A percentile compares a stretch with the other conserved stretches of the same genome.
Conservation (phyloP, 495 filamentous ascomycete genomes). For the Penicillium goetzii region DNA sequence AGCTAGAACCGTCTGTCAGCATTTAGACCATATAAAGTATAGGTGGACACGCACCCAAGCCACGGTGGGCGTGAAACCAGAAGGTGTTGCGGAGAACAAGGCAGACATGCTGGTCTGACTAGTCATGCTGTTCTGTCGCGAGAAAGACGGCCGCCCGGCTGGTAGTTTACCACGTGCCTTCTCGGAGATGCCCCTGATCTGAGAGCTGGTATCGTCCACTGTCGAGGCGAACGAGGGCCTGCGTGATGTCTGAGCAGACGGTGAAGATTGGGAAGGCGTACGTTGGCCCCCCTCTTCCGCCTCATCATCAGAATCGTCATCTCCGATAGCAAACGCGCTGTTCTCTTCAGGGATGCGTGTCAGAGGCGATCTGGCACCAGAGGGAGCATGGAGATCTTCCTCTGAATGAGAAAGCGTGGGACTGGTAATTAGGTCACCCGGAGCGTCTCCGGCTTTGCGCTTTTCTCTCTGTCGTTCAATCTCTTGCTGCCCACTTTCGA, state of each 20-base stretch:
- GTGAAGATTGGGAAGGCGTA: conserved; percentile 72
- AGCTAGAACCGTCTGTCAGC: conserved; percentile 60
- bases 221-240: conserved; percentile 73
- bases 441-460: conserved; percentile 65
- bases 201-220: conserved; percentile 80
- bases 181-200: conserved; percentile 93
- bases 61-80: conserved; percentile 76
- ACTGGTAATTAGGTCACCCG: conserved; percentile 36
- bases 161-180: conserved; percentile 97
- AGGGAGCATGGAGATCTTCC: conserved; percentile 72
- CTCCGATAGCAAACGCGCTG: conserved; percentile 85
- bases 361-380: conserved; percentile 62
- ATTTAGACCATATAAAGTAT: neutral
- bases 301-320: conserved; percentile 81
- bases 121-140: conserved; percentile 87
- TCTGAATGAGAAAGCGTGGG: conserved; percentile 59
- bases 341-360: conserved; percentile 81
- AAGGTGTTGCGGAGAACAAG: conserved; percentile 51
- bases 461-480: conserved; percentile 78
- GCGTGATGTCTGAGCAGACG: conserved; percentile 70
- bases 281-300: conserved; percentile 55
- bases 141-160: conserved; percentile 80
- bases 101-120: conserved; percentile 73
- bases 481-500: conserved; percentile 94
- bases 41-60: conserved; percentile 60